Conservation (phyloP, 2,329 filamentous ascomycete genomes). For the Alternaria ventricosa region DNA sequence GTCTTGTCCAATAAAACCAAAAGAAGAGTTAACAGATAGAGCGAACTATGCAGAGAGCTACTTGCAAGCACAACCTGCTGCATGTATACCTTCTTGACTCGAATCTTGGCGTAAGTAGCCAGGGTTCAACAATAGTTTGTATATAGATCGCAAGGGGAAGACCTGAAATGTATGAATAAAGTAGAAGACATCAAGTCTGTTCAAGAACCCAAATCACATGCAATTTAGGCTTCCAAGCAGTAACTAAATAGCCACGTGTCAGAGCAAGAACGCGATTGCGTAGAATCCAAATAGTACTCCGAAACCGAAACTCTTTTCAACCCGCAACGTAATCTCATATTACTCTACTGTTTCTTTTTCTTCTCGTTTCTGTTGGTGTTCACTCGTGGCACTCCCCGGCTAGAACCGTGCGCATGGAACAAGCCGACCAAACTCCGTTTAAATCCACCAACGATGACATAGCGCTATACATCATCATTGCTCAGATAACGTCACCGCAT, state of each 20-base stretch:
- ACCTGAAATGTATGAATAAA: neutral
- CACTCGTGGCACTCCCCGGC: neutral
- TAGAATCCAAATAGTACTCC: neutral
- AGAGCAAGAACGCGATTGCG: neutral
- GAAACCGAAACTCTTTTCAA: neutral
- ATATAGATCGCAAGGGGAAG: neutral
- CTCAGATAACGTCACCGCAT: neutral
- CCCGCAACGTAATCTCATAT: neutral
- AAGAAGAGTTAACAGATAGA: neutral
- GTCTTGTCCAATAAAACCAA: neutral
- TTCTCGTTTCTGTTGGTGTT: neutral
- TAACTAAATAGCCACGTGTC: neutral
- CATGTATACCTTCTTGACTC: neutral
- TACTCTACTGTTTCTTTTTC: neutral
- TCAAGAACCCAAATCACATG: neutral
- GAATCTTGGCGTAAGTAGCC: neutral
- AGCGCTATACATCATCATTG: conserved; percentile 1
- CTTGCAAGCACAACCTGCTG: neutral
- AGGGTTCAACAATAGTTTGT: neutral
- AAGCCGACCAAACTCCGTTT: neutral
- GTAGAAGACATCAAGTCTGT: neutral
- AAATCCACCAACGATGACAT: conserved; percentile 6
- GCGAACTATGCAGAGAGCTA: neutral
- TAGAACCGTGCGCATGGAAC: neutral
- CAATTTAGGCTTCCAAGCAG: neutral